These are phyloP conservation scores for Neurospora sublineolata DNA, from an alignment of 495 filamentous ascomycete species.

Conservation along the genomic window DNA sequence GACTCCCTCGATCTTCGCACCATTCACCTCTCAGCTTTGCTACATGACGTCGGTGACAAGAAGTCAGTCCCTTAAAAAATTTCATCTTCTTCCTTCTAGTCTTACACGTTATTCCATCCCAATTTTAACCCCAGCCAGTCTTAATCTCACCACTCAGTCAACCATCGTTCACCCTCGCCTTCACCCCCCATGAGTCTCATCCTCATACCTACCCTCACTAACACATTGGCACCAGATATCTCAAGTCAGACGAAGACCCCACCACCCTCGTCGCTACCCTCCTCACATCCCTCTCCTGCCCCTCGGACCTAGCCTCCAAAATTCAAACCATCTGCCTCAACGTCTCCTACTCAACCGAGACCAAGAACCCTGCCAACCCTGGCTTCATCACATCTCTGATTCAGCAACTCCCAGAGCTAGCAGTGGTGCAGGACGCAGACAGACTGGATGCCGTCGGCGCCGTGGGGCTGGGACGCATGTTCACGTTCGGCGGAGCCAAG, in stretches of 20 bases:
- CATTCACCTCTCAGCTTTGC: conserved; percentile 60
- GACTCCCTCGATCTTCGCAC: conserved; percentile 38
- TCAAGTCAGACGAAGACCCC: conserved; percentile 37
- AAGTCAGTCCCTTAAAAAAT: no score
- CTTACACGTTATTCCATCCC: no score
- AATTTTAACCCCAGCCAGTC: no score
- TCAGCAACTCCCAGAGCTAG: conserved; percentile 56
- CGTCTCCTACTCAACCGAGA: conserved; percentile 71
- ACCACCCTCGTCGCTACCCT: conserved; percentile 44
- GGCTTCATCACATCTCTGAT: conserved; percentile 39
- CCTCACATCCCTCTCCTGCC: conserved; percentile 45
- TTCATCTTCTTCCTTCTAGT: no score
- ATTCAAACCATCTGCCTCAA: conserved; percentile 59
- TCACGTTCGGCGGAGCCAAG: conserved; percentile 64
- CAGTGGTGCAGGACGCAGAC: conserved; percentile 82
- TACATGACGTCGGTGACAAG: conserved; percentile 80
- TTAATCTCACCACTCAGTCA: no score
- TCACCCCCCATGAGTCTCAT: no score
- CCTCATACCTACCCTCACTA: no score
- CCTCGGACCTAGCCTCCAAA: conserved; percentile 46
- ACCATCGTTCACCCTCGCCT: no score
- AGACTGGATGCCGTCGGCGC: conserved; percentile 81
- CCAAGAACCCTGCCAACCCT: conserved; percentile 37
- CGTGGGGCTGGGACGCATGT: conserved; percentile 66
- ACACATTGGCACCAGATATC: conserved; percentile 33